Evolutionary conservation across 2,329 filamentous ascomycete species (phyloP), one percentile per base, ranked within the genome.

Genomic region (Colletotrichum limetticola): DNA sequence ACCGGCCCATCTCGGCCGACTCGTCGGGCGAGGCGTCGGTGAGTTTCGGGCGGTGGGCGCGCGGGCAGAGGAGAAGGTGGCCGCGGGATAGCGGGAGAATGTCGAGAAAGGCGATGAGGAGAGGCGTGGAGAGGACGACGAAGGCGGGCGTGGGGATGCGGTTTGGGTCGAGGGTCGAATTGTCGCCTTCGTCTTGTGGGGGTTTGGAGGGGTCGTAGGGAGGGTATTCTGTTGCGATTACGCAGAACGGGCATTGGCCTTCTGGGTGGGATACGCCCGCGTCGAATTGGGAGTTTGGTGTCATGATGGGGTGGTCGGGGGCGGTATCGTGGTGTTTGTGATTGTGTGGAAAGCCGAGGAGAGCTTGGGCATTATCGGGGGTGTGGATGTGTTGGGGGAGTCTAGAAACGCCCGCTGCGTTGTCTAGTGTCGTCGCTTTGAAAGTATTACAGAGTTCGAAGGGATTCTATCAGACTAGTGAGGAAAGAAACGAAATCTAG

Each of bases 71-170:
- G 0, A 98, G 89, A 7, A 98, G 83, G 85, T 98, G 96, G 1
- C 95, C 95, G 0, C 87, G 87, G 0, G 94, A 93, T 64, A 98
- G 90, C 1, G 97, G 97, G 86, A 97, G 90, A 78, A 98, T 98
- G 84, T 98, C 96, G 77, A 98, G 88, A 83, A 98, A 98, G 55
- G 95, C 95, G 75, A 98, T 85, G 32, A 97, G 90, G 74, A 91
- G 82, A 1, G 91, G 91, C 1, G 94, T 97, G 2, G 94, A 94
- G 71, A 98, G 89, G 37, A 98, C 89, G 35, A 98, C 79, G 78
- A 90, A 91, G 22, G 89, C 85, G 12, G 86, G 76, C 1, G 87
- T 86, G 1, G 80, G 77, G 9, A 84, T 83, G 9, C 76, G 75
- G 19, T 75, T 78, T 1, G 79, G 82, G 72, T 74, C 80, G 74